Base-by-base conservation (phyloP, 2,329 filamentous ascomycete species). In the Talaromyces sp. region DNA sequence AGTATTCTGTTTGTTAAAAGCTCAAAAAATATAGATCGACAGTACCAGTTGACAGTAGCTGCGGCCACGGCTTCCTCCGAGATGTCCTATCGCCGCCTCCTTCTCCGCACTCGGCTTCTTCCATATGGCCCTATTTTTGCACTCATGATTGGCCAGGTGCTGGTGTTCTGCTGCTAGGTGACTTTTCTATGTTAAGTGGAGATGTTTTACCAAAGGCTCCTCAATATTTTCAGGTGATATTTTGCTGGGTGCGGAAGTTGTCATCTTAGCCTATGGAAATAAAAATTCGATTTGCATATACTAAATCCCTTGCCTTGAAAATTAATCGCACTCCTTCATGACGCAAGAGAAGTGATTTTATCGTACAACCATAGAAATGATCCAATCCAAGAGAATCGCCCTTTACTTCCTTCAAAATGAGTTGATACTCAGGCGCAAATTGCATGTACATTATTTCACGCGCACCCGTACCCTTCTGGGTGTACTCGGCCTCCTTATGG, bases 401-500 rank as follows among this genome's bases (percentile, higher is more conserved):
- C 1, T 67, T 66, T 1, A 71, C 73, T 62, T 77, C 75, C 65
- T 73, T 71, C 33, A 77, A 25, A 1, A 74, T 68, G 41, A 71
- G 27, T 49, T 74, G 68, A 57, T 76, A 77, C 68, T 78, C 74
- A 0, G 75, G 74, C 15, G 67, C 67, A 39, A 77, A 77, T 68
- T 76, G 73, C 75, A 76, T 75, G 61, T 75, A 77, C 74, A 76
- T 77, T 15, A 72, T 71, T 43, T 68, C 66, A 1, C 65, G 66
- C 35, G 58, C 58, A 3, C 67, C 65, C 17, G 65, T 69, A 31
- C 62, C 50, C 43, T 67, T 67, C 54, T 64, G 66, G 8, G 66
- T 72, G 41, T 72, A 71, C 11, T 65, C 66, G 3, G 70, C 70
- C 61, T 75, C 71, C 62, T 73, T 67, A 22, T 86, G 84, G 15